Evolutionary conservation across 495 filamentous ascomycete species (phyloP).

Genomic region (Margaritispora aquatica): DNA sequence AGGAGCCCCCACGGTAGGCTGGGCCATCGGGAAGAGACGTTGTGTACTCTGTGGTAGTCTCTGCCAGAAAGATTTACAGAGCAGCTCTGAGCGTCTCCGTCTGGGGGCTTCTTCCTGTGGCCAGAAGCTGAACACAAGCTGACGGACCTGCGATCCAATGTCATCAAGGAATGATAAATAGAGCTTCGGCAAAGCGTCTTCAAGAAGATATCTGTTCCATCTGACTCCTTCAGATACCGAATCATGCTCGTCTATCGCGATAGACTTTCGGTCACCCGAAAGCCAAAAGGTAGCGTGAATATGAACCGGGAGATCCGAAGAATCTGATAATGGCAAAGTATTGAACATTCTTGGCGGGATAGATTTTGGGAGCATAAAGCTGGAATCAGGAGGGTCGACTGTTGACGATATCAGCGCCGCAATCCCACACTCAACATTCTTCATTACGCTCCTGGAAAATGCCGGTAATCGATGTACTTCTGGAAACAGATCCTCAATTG

Average conservation of each 20-base stretch:
- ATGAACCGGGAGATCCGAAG: slow-evolving; percentile 27
- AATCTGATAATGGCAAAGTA: slow-evolving; percentile 26
- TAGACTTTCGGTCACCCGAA: slow-evolving; percentile 31
- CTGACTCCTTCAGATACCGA: slow-evolving; percentile 12
- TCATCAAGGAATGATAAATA: slow-evolving; percentile 30
- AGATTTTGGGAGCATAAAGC: not conserved
- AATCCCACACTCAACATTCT: slow-evolving; percentile 32
- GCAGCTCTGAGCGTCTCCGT: slow-evolving; percentile 10
- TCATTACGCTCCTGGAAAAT: slow-evolving; percentile 20
- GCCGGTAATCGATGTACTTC: slow-evolving; percentile 12
- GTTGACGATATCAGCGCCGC: slow-evolving; percentile 24
- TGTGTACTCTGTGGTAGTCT: slow-evolving; percentile 5
- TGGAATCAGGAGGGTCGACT: not conserved
- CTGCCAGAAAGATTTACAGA: slow-evolving; percentile 13
- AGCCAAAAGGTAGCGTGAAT: slow-evolving; percentile 28
- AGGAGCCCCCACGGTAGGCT: not conserved
- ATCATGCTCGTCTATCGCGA: slow-evolving; percentile 24
- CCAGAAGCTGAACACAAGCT: slow-evolving; percentile 30
- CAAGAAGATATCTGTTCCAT: slow-evolving; percentile 38
- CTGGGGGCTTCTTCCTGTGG: slow-evolving; percentile 23
- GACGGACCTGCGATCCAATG: slow-evolving; percentile 20
- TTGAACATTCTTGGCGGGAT: slow-evolving; percentile 26
- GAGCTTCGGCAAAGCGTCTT: slow-evolving; percentile 24
- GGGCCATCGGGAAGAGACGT: slow-evolving; percentile 19
- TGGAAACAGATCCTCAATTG: slow-evolving; percentile 16